Evolutionary conservation across 1,284 basidiomycete genomes (phyloP), one percentile per base, ranked within the genome.

Genomic region (Tetrapyrgos nigripes): DNA sequence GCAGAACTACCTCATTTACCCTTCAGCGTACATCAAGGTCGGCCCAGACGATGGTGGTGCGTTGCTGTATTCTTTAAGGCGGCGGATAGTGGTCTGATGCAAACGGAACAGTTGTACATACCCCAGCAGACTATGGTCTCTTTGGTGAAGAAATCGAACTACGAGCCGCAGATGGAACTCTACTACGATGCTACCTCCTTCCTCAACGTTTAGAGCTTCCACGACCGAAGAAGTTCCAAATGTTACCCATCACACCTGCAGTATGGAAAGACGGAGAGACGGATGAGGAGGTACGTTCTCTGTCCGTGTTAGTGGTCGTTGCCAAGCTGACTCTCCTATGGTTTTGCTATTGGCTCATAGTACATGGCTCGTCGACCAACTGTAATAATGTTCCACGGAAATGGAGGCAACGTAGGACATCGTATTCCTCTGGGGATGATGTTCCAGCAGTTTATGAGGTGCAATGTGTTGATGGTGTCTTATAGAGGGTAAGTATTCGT

Each of bases 331-430:
- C 45, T 26, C 24, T 24, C 8, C 44, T 24, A 9, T 45, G 44
- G 23, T 9, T 24, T 45, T n/a, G 6, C 23, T 24, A 21, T 33
- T 21, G 13, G 49, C n/a, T 3, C 27, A 35, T 53, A 91, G 87
- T 91, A 89, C 66, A 83, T 86, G 19, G 80, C 86, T 2, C 83
- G 80, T 26, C 79, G 93, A 17, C 94, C 94, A 1, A 96, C 94
- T 0, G 81, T 97, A 1, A 73, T 97, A 55, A 92, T 97, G 86
- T 94, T 96, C 63, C 94, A 97, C 66, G 95, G 95, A 10, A 97
- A 97, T 69, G 95, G 77, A 53, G 94, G 88, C 50, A 93, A 92
- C 65, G 76, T 85, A 43, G 91, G 91, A 0, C 97, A 98, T 71
- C 84, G 96, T 19, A 84, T 99, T 68, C 96, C 97, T 0, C 79